Evolutionary conservation across 345 rosid genomes (phyloP), one percentile per base, ranked within the genome.

Genomic region (Capsella bursapastoris): DNA sequence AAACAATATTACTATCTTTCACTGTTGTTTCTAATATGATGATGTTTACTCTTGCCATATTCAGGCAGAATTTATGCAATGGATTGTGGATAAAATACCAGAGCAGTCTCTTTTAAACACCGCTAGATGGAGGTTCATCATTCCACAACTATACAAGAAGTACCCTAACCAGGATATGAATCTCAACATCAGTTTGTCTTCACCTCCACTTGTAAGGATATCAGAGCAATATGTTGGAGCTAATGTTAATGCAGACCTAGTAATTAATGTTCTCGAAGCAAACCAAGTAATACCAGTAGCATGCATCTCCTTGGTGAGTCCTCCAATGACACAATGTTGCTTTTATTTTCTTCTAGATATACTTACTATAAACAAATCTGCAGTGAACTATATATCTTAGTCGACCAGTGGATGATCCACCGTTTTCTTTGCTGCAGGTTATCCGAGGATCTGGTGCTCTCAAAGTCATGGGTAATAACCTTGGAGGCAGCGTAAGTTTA

Each of bases 41-140:
- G 60, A 34, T 29, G 65, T 61, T 44, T 35, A 27, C 27, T 80
- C 56, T 43, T 67, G 32, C 79, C 45, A 16, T 73, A 55, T 83
- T 70, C 86, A 91, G 97, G 97, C 99, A 62, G 86, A 87, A 37
- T 94, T 88, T 80, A 85, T 91, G 97, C 88, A 84, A 75, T 95
- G 96, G 96, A 74, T 85, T 53, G 97, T 95, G 80, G 96, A 95
- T 79, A 84, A 88, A 83, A 59, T 91, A 67, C 99, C 97, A 10
- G 97, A 86, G 45, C 95, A 91, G 81, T 77, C 91, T 74, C 91
- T 95, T 62, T 74, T 95, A 48, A 95, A 95, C 83, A 95, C 97
- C 25, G 97, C 97, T 47, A 89, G 82, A 78, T 95, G 95, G 93
- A 88, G 90, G 80, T 90, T 87, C 79, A 83, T 95, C 65, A 80